Base-by-base conservation (phyloP, 306 rosid species). In the Vachellia pachyceras region DNA sequence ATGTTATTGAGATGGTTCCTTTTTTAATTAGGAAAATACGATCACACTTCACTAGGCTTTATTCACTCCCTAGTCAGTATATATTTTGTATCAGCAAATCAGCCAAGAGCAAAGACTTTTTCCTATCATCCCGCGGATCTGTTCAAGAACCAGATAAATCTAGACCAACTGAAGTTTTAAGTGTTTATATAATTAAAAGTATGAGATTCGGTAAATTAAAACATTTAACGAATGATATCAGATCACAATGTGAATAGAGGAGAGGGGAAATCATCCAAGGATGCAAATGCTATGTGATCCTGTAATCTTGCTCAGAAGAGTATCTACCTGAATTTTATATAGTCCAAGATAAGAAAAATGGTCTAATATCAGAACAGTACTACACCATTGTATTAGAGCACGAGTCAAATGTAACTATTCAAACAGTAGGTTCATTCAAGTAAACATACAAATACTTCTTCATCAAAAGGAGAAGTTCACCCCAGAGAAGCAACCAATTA, bases 271-370 rank as follows among this genome's bases (percentile, higher is more conserved):
- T 29, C 1, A 29, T 29, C 33, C 33, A 29, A 29, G 33, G 33
- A 29, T 29, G 33, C 33, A 29, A 29, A 29, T 29, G 33, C 33
- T 29, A 29, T 29, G 40, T 69, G 72, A 68, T n/a, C n/a, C n/a
- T n/a, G n/a, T n/a, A n/a, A 46, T 69, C 58, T 76, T 69, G 52
- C 68, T 42, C 46, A 47, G 33, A 80, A 42, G 20, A 73, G 55
- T 25, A 81, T 14, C 49, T 10, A 45, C 49, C 49, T 45, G 49
- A 45, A 45, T 45, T 45, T 45, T 45, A 10, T n/a, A n/a, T 45
- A 45, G 49, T 45, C 42, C 72, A 45, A 22, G 52, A 81, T 20
- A 42, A 57, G 10, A 42, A 22, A 55, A 57, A 35, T 63, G 4
- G 49, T 72, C 10, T 41, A 66, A 41, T 41, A 33, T 7, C 55